Evolutionary conservation across 768 basidiomycete species (phyloP).

Genomic region (Boletus vermiculosoides): DNA sequence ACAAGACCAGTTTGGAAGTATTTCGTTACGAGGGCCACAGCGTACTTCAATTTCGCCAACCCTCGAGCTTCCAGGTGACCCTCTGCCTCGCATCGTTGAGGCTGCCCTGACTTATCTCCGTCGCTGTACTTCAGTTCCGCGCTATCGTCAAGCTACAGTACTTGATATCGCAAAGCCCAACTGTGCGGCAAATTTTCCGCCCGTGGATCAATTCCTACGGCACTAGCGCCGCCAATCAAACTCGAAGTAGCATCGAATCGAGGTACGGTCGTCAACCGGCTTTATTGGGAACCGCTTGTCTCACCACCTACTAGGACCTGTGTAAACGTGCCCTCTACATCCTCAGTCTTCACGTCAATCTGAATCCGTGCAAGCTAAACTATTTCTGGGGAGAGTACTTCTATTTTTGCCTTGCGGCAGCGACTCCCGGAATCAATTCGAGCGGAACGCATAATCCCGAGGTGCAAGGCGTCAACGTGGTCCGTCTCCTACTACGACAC

Average conservation of each 20-base stretch:
- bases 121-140: conserved; percentile 19
- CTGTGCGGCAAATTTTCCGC: conserved; percentile 1
- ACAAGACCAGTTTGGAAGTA: conserved; percentile 12
- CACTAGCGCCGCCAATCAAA: background rate
- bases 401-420: background rate
- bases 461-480: conserved; percentile 13
- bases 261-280: conserved; percentile 6
- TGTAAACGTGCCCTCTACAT: background rate
- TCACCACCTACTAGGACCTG: background rate
- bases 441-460: conserved; percentile 1
- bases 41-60: conserved; percentile 3
- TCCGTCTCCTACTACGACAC: conserved; percentile 2
- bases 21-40: conserved; percentile 7
- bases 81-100: conserved; percentile 10
- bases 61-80: background rate
- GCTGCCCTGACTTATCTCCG: conserved; percentile 24
- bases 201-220: background rate
- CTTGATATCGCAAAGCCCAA: background rate
- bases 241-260: background rate
- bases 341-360: background rate
- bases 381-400: background rate
- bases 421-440: background rate
- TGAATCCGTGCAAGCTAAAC: background rate
- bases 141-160: background rate
- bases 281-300: background rate